phyloP scores from a whole-genome alignment of 768 basidiomycete species.

The Flagelloscypha sp. region DNA sequence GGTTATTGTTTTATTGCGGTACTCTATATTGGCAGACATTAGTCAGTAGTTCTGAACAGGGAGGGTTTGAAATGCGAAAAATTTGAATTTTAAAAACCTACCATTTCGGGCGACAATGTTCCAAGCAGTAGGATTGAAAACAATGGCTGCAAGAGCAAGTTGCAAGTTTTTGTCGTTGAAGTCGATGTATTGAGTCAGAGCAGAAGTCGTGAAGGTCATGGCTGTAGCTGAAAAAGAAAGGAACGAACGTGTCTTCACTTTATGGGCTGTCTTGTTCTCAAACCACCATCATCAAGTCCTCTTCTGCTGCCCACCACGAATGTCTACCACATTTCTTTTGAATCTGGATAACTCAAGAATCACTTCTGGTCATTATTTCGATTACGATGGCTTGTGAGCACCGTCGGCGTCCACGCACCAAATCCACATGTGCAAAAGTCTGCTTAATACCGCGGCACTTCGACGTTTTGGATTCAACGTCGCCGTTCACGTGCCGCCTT shows the following conservation, averaged over 20 bases:
- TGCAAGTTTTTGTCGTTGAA: slow-evolving; percentile 55
- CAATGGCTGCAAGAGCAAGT: slow-evolving; percentile 57
- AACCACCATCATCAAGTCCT: background rate
- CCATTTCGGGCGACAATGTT: slow-evolving; percentile 92
- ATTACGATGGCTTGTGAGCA: too few species aligned
- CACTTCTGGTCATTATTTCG: too few species aligned
- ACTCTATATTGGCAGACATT: slow-evolving; percentile 35
- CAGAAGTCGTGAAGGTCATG: too few species aligned
- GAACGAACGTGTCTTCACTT: background rate
- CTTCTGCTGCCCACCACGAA: too few species aligned
- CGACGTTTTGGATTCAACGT: too few species aligned
- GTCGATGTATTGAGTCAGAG: slow-evolving; percentile 39
- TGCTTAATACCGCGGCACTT: too few species aligned
- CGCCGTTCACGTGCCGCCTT: too few species aligned
- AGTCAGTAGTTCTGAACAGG: slow-evolving; percentile 20
- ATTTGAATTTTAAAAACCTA: slow-evolving; percentile 25
- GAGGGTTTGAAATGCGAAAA: background rate
- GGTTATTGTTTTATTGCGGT: slow-evolving; percentile 82
- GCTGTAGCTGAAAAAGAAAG: background rate
- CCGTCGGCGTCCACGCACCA: too few species aligned
- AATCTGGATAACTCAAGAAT: too few species aligned
- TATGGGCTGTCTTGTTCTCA: background rate
- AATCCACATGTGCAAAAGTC: too few species aligned
- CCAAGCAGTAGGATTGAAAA: slow-evolving; percentile 94
- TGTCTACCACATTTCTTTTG: too few species aligned